Evolutionary conservation across 1,139 yeast species (phyloP).

Genomic region (Protomyces gravidus): DNA sequence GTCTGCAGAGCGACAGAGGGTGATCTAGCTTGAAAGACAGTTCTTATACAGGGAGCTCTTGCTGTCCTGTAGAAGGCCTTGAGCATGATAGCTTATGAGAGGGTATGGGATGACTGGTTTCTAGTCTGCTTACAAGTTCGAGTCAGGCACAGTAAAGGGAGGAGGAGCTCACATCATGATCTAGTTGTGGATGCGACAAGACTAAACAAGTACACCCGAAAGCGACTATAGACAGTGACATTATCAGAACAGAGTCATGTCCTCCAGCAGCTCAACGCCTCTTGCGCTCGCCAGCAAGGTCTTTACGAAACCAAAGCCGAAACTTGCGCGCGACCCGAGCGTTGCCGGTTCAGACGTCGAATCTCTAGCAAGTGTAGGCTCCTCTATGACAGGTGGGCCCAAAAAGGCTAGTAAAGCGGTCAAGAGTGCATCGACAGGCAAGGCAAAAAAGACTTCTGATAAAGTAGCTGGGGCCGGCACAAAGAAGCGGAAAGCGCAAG

Average conservation of each 20-base stretch:
- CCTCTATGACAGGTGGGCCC: not conserved
- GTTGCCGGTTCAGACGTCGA: not conserved
- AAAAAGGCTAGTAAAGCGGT: slow-evolving; percentile 1
- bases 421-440: not conserved
- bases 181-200: no score
- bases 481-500: slow-evolving; percentile 3
- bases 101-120: no score
- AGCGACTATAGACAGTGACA: no score
- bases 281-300: not conserved
- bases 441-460: slow-evolving; percentile 2
- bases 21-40: not conserved
- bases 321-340: not conserved
- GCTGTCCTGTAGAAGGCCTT: not conserved
- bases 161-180: not conserved
- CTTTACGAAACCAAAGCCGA: not conserved
- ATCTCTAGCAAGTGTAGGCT: not conserved
- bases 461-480: not conserved
- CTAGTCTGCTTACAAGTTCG: not conserved
- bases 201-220: no score
- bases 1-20: not conserved
- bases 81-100: no score
- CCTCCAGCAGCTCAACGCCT: not conserved
- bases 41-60: not conserved
- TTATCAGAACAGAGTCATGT: no score
- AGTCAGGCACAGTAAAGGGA: not conserved